Base-by-base conservation (phyloP, 1,284 basidiomycete genomes). In the Pascua sp. region DNA sequence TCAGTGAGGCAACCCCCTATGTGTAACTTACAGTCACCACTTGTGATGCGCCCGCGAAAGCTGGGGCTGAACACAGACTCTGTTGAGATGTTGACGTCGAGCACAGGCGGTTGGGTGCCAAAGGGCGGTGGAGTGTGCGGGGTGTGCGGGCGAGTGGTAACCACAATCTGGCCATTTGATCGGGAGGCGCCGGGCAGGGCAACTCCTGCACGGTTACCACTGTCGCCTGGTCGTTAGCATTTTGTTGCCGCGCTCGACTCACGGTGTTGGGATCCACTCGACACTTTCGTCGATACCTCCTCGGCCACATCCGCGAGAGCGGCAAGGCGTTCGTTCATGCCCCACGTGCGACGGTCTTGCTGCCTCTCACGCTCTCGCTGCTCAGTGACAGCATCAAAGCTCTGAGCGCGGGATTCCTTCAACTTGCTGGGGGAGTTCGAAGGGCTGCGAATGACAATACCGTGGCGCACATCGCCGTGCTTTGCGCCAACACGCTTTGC, bases 61-160 rank as follows among this genome's bases (percentile, higher is more conserved):
- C 32, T 51, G 17, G 38, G 37, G 8, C 36, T 24, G 40, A 55
- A 53, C 13, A 53, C 44, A 5, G 49, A 16, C 5, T 40, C 24
- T 11, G 51, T 49, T 8, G 47, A 45, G 15, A 62, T 56, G 37
- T 47, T 40, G 32, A 59, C 55, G 32, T 62, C 60, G 16, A 62
- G 42, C 32, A 49, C 11, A 4, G 60, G 60, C 1, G 60, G 45
- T 11, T 47, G 43, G 52, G 24, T 32, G 24, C 24, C 24, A 32
- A 32, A 32, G 4, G 24, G 24, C 7, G 24, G 39, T 37, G 46
- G 41, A 40, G 38, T 16, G 36, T 53, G 44, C 17, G 49, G 8
- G 11, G 42, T 5, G 41, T n/a, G 5, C 18, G 49, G 47, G 36
- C 38, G 24, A 32, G 24, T 32, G 24, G 7, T 7, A 7, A 4